A percentile compares a stretch with the other conserved stretches of the same genome.
phyloP scores from a whole-genome alignment of 306 rosid species.

The Prunus mume region DNA sequence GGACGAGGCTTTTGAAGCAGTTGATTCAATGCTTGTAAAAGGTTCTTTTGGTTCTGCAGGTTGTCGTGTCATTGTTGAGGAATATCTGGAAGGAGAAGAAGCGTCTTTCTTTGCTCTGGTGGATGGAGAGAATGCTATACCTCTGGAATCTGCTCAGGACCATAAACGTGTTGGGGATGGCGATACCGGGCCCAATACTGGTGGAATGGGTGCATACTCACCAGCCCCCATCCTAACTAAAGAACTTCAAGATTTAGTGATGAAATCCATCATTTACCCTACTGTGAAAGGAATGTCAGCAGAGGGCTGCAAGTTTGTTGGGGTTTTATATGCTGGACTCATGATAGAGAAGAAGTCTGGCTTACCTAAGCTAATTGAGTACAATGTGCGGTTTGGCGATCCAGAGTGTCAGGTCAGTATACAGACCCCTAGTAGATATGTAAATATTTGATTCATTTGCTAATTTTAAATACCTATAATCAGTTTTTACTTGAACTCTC shows the following conservation, averaged over 20 bases:
- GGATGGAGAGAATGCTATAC: slow-evolving; percentile 92
- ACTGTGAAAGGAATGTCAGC: slow-evolving; percentile 92
- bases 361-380: slow-evolving; percentile 88
- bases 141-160: slow-evolving; percentile 98
- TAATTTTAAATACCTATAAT: not conserved
- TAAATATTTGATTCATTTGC: not conserved
- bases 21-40: slow-evolving; percentile 86
- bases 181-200: slow-evolving; percentile 93
- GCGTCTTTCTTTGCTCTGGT: slow-evolving; percentile 88
- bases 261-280: slow-evolving; percentile 84
- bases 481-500: not conserved
- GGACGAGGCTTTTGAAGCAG: slow-evolving; percentile 88
- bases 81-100: slow-evolving; percentile 94
- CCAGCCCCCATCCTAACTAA: slow-evolving; percentile 83
- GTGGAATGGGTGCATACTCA: slow-evolving; percentile 99
- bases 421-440: not conserved
- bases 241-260: slow-evolving; percentile 71
- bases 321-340: slow-evolving; percentile 90
- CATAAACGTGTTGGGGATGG: slow-evolving; percentile 95
- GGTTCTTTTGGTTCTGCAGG: slow-evolving; percentile 91
- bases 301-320: slow-evolving; percentile 91
- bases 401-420: slow-evolving; percentile 95
- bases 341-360: slow-evolving; percentile 97
- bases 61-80: slow-evolving; percentile 75
- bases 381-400: slow-evolving; percentile 97